Evolutionary conservation across 2,329 filamentous ascomycete species (phyloP).

Genomic region (Botryosphaeria agaves): DNA sequence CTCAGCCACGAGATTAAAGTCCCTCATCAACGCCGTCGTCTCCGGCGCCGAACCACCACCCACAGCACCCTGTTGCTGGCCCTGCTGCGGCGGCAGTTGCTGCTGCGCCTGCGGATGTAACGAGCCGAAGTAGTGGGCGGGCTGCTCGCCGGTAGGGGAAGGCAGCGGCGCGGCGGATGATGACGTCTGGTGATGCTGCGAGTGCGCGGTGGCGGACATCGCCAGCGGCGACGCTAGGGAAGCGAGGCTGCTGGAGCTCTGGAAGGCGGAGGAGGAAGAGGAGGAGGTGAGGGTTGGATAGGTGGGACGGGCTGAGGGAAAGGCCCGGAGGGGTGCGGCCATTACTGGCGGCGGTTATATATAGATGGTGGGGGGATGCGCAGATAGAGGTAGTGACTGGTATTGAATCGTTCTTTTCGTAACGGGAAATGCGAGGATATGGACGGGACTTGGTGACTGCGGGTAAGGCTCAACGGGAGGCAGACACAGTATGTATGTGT

Average conservation of each 20-base stretch:
- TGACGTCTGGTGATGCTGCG: slow-evolving; percentile 15
- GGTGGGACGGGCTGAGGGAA: background rate
- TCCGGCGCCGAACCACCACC: slow-evolving; percentile 12
- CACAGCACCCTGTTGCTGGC: slow-evolving; percentile 8
- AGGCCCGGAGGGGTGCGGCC: too few species aligned
- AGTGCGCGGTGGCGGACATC: slow-evolving; percentile 6
- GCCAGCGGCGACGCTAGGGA: slow-evolving; percentile 15
- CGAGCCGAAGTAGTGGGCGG: slow-evolving; percentile 13
- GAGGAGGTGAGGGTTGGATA: slow-evolving; percentile 5
- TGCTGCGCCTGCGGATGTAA: slow-evolving; percentile 12
- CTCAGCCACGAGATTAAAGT: slow-evolving; percentile 77
- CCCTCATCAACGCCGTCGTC: slow-evolving; percentile 50
- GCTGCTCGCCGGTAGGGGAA: slow-evolving; percentile 13
- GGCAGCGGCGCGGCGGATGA: slow-evolving; percentile 13
- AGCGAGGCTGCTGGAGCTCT: slow-evolving; percentile 24
- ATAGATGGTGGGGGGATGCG: too few species aligned
- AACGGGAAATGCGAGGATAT: too few species aligned
- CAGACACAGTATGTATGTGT: too few species aligned
- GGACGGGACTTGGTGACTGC: too few species aligned
- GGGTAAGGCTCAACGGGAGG: too few species aligned
- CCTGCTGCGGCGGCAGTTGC: slow-evolving; percentile 9
- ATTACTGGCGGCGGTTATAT: too few species aligned
- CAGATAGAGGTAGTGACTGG: too few species aligned
- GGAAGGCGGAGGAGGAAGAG: slow-evolving; percentile 16
- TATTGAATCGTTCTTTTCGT: too few species aligned